phyloP scores from a whole-genome alignment of 257 asterid genomes.

The Capsicum rhomboideum region DNA sequence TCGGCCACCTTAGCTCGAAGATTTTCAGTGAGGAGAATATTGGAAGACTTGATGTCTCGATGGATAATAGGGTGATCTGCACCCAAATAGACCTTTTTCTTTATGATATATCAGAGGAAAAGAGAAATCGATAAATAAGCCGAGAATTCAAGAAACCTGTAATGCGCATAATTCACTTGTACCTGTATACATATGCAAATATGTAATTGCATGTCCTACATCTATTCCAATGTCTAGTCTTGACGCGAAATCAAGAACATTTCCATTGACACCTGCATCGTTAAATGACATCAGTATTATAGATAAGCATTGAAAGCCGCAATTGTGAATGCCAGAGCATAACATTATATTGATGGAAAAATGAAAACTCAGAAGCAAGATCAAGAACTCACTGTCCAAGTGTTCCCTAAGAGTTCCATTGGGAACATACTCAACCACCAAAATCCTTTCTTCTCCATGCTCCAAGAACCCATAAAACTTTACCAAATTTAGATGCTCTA shows the following conservation, averaged over 20 bases:
- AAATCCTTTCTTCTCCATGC: conserved; percentile 73
- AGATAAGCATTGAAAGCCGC: not conserved
- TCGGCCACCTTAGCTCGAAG: conserved; percentile 96
- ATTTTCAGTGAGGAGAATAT: conserved; percentile 81
- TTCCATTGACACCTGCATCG: conserved; percentile 50
- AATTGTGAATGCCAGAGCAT: not conserved
- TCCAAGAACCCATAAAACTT: conserved; percentile 74
- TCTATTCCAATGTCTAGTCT: conserved; percentile 84
- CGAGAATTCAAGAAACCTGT: not conserved
- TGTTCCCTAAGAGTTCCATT: conserved; percentile 93
- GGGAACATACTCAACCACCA: conserved; percentile 83
- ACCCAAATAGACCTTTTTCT: conserved; percentile 6
- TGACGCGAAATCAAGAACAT: conserved; percentile 55
- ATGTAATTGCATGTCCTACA: conserved; percentile 95
- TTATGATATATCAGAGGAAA: not conserved
- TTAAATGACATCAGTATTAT: not conserved
- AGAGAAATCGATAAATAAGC: not conserved
- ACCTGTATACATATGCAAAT: conserved; percentile 94
- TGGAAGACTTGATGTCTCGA: conserved; percentile 95
- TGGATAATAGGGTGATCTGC: conserved; percentile 96
- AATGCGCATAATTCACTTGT: not conserved
- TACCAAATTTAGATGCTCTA: conserved; percentile 83
- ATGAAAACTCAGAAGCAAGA: not conserved
- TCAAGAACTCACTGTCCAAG: conserved; percentile 66
- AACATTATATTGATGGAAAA: not conserved